Evolutionary conservation across 169 alveolate genomes (phyloP).

Genomic region (Plasmodium reichenowi): DNA sequence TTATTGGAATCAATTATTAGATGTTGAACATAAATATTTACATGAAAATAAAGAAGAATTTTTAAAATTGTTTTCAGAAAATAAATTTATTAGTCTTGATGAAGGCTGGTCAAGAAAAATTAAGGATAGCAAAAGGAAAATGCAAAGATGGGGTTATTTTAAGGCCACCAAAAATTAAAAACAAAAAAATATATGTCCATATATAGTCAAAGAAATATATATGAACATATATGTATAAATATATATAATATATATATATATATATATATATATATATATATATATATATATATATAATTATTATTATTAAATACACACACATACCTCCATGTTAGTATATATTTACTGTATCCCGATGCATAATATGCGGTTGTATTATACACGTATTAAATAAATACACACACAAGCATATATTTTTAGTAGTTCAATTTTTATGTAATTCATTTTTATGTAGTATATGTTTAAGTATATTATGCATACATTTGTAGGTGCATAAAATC

Average conservation of each 20-base stretch:
- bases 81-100: conserved; percentile 11
- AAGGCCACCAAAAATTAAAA: conserved; percentile 14
- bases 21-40: conserved; percentile 11
- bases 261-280: conserved; percentile 17
- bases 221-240: neutral
- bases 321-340: too few species aligned
- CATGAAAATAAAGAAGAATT: conserved; percentile 44
- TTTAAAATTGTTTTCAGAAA: neutral
- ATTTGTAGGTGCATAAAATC: too few species aligned
- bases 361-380: too few species aligned
- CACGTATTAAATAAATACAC: too few species aligned
- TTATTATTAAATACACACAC: neutral
- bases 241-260: neutral
- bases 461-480: too few species aligned
- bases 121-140: conserved; percentile 24
- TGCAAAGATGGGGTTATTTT: conserved; percentile 50
- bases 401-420: too few species aligned
- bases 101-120: conserved; percentile 49
- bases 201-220: neutral
- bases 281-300: conserved; percentile 1
- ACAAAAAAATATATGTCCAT: neutral
- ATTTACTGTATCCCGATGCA: too few species aligned
- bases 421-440: too few species aligned
- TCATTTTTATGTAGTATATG: too few species aligned
- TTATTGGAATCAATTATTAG: conserved; percentile 28